Base-by-base conservation (phyloP, 345 rosid genomes). In the Limnanthes douglasii region DNA sequence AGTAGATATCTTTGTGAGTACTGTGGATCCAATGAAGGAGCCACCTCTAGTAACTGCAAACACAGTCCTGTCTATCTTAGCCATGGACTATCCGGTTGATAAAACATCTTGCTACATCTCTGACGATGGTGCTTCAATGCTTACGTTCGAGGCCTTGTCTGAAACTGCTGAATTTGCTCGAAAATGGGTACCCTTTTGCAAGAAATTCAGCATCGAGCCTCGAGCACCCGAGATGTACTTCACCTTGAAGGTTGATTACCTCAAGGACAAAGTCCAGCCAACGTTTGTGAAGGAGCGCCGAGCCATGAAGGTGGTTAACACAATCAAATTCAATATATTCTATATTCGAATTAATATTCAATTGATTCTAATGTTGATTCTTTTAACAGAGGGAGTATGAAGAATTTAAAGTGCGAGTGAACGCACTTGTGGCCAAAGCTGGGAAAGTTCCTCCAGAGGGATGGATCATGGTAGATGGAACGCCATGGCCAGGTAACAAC, bases 401-500 rank as follows among this genome's bases (percentile, higher is more conserved):
- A 65, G 96, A 92, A 60, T 78, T 85, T 70, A 81, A 92, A 65
- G 88, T 92, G 3, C 60, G 99, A 55, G 59, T 85, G 41, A 92
- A 85, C 40, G 82, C 94, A 4, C 59, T 81, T 15, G 94, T 92
- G 20, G 96, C 94, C 3, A 92, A 73, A 45, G 88, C 93, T 8
- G 60, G 70, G 23, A 81, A 73, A 44, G 80, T 69, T 50, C 99
- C 99, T 8, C 42, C 65, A 25, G 94, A 75, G 45, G 99, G 94
- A 13, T 90, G 94, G 92, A 80, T 75, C 60, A 90, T 90, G 94
- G 95, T 68, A 60, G 96, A 92, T 62, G 99, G 96, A 31, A 85
- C 96, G 6, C 94, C 92, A 32, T 92, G 96, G 99, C 96, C 96
- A 8, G 99, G 96, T 48, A 92, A 92, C 76, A 92, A 92, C 50